A percentile compares a stretch with the other conserved stretches of the same genome.
phyloP scores from a whole-genome alignment of 2,329 filamentous ascomycete species.

The Fusarium chlamydosporum region DNA sequence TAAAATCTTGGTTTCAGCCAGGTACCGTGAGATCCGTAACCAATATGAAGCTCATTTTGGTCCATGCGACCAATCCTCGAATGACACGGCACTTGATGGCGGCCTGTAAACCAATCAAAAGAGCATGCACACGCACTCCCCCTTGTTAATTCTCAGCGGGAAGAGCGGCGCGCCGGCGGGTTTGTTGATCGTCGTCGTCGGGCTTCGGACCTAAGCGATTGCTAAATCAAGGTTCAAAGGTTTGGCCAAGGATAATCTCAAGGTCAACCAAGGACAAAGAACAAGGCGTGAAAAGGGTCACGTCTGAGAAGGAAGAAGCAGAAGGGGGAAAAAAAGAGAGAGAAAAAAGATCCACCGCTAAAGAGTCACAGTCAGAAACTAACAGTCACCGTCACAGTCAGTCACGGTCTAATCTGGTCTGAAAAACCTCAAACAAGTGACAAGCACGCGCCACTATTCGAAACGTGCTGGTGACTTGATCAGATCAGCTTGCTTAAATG shows the following conservation, averaged over 20 bases:
- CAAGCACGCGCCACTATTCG: constrained; percentile 29
- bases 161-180: constrained; percentile 26
- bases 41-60: constrained; percentile 32
- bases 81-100: constrained; percentile 45
- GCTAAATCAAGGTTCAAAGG: constrained; percentile 35
- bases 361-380: constrained; percentile 13
- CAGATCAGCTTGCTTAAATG: not conserved
- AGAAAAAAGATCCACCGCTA: constrained; percentile 19
- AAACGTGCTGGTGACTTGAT: constrained; percentile 43
- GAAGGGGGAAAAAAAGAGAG: too few relatives aligned
- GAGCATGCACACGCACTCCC: constrained; percentile 35
- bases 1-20: constrained; percentile 26
- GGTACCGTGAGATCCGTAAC: constrained; percentile 8
- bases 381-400: constrained; percentile 13
- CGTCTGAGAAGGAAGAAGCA: constrained; percentile 16
- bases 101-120: constrained; percentile 43
- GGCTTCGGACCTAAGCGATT: constrained; percentile 38
- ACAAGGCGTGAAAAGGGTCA: constrained; percentile 11
- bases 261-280: constrained; percentile 12
- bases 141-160: constrained; percentile 14
- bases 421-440: constrained; percentile 24
- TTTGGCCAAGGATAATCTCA: constrained; percentile 2
- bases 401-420: not conserved
- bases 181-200: constrained; percentile 18
- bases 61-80: constrained; percentile 41